These are phyloP conservation scores for Cudoniella acicularis DNA, from an alignment of 495 filamentous ascomycete species.

Conservation along the genomic window DNA sequence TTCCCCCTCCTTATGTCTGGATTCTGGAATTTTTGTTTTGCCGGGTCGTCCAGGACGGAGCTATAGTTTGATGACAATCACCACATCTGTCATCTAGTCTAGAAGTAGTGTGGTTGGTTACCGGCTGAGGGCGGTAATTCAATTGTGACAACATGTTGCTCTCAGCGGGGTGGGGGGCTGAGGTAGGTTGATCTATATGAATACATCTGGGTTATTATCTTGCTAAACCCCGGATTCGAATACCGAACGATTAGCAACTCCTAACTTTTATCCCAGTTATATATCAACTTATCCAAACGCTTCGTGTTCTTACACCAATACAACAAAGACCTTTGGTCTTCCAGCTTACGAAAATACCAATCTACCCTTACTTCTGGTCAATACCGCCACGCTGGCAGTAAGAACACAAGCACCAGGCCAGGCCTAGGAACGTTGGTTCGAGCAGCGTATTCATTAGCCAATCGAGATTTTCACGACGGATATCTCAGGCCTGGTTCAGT, in stretches of 20 bases:
- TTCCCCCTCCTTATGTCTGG: no score
- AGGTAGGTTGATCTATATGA: no score
- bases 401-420: slow-evolving; percentile 27
- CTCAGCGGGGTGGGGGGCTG: no score
- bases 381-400: slow-evolving; percentile 29
- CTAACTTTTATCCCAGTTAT: slow-evolving; percentile 9
- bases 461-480: slow-evolving; percentile 26
- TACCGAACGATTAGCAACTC: slow-evolving; percentile 24
- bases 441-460: slow-evolving; percentile 17
- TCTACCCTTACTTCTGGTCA: slow-evolving; percentile 23
- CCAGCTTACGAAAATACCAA: not conserved
- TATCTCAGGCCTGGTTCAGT: slow-evolving; percentile 24
- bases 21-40: no score
- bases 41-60: no score
- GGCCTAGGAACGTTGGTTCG: slow-evolving; percentile 28
- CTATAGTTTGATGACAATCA: no score
- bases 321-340: not conserved
- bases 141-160: no score
- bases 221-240: no score
- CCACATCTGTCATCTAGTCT: no score
- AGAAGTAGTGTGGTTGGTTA: no score
- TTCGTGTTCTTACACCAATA: not conserved
- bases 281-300: slow-evolving; percentile 12
- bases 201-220: no score
- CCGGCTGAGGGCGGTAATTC: no score